Evolutionary conservation across 306 rosid species (phyloP).

Genomic region (Vicia villosa): DNA sequence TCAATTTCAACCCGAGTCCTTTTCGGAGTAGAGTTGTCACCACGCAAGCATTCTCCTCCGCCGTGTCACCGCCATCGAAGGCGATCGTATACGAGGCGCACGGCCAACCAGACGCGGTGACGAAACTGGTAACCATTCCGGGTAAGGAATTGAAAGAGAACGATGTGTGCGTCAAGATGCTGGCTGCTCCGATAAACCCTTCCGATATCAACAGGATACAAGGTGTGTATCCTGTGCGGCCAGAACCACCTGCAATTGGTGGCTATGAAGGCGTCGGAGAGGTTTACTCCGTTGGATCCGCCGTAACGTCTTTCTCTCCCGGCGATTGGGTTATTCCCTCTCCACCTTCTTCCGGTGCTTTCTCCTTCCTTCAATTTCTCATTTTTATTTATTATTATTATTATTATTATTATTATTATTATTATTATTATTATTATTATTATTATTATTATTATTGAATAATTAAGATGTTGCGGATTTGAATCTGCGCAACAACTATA

Average conservation of each 20-base stretch:
- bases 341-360: conserved; percentile 77
- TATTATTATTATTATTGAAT: neutral
- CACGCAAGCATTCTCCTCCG: conserved; percentile 55
- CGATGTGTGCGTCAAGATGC: conserved; percentile 87
- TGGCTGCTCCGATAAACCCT: conserved; percentile 91
- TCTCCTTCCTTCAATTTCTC: neutral
- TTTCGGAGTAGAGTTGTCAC: neutral
- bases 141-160: conserved; percentile 68
- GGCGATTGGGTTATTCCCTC: conserved; percentile 96
- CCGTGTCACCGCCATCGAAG: conserved; percentile 81
- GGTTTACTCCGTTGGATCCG: conserved; percentile 69
- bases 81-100: conserved; percentile 78
- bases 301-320: conserved; percentile 56
- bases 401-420: neutral
- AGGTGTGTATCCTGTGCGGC: conserved; percentile 94
- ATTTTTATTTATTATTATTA: neutral
- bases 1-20: neutral
- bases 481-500: too few species aligned
- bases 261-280: conserved; percentile 96
- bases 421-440: neutral
- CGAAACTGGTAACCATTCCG: conserved; percentile 57
- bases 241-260: conserved; percentile 83
- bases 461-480: too few species aligned
- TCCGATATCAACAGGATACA: conserved; percentile 85
- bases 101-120: conserved; percentile 80